Evolutionary conservation across 2,329 filamentous ascomycete species (phyloP).

Genomic region (Trichothecium roseum): DNA sequence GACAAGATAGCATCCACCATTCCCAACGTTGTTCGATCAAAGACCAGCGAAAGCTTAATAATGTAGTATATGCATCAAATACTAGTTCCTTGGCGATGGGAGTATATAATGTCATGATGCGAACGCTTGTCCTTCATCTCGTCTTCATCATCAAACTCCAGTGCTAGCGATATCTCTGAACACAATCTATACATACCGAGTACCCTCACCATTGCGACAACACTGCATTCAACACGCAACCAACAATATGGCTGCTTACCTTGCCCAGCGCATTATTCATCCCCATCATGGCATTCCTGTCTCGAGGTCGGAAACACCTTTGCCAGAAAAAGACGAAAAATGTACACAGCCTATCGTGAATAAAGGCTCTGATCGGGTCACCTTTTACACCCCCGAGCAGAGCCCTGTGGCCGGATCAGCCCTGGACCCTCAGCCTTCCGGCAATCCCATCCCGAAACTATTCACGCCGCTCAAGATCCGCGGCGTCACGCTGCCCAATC

Average conservation of each 20-base stretch:
- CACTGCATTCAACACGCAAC: background rate
- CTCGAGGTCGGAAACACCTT: conserved; percentile 12
- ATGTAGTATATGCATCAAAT: too few relatives aligned
- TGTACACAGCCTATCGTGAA: conserved; percentile 13
- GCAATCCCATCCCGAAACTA: conserved; percentile 38
- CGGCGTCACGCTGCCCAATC: conserved; percentile 31
- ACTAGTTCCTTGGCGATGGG: too few relatives aligned
- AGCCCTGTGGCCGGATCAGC: conserved; percentile 32
- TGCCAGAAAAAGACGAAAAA: conserved; percentile 10
- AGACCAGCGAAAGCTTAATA: too few relatives aligned
- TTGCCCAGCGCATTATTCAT: conserved; percentile 13
- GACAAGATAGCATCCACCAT: too few relatives aligned
- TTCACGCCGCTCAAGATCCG: conserved; percentile 37
- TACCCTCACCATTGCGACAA: too few relatives aligned
- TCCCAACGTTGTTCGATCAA: too few relatives aligned
- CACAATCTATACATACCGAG: too few relatives aligned
- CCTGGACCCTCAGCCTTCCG: conserved; percentile 30
- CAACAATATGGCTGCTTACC: conserved; percentile 14
- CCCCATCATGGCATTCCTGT: conserved; percentile 16
- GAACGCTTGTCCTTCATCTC: too few relatives aligned
- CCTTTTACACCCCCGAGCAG: conserved; percentile 39
- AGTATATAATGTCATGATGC: too few relatives aligned
- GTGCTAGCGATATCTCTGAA: too few relatives aligned
- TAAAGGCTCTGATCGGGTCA: conserved; percentile 19
- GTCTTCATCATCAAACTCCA: too few relatives aligned